Percentiles rank a stretch among this genome's conserved stretches.
Conservation (phyloP, 306 rosid genomes). For the Corylus avellana region DNA sequence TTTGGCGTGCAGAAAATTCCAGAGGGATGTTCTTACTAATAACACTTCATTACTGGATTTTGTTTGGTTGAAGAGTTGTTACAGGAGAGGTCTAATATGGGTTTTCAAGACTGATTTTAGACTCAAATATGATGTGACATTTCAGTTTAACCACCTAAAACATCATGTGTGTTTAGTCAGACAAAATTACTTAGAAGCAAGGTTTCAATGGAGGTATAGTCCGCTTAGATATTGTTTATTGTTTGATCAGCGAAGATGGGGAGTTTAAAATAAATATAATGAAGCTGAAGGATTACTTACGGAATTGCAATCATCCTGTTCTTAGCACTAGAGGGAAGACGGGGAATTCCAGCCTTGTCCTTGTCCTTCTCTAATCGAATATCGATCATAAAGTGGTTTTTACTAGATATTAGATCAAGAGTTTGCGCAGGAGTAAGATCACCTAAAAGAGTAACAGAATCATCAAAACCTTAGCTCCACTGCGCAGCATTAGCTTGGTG, state of each 20-base stretch:
- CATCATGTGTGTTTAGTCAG: neutral
- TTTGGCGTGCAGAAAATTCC: neutral
- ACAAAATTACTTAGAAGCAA: neutral
- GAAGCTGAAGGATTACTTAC: slow-evolving; percentile 51
- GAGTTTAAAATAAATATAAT: neutral
- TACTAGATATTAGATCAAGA: slow-evolving; percentile 69
- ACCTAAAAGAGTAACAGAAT: slow-evolving; percentile 49
- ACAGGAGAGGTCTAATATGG: neutral
- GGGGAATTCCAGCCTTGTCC: slow-evolving; percentile 85
- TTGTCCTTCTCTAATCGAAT: slow-evolving; percentile 89
- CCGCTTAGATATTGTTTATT: neutral
- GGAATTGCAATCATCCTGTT: slow-evolving; percentile 74
- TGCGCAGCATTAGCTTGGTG: neutral
- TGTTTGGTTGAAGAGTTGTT: neutral
- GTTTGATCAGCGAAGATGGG: slow-evolving; percentile 9
- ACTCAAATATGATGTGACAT: neutral
- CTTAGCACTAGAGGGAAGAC: slow-evolving; percentile 83
- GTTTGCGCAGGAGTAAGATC: slow-evolving; percentile 88
- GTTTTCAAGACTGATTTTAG: neutral
- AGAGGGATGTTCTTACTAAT: neutral
- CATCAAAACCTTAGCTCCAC: slow-evolving; percentile 14
- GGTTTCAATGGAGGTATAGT: neutral
- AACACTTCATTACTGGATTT: neutral
- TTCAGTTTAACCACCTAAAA: neutral
- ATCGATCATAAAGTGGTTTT: slow-evolving; percentile 63